Evolutionary conservation across 331 rosid species (phyloP), one percentile per base, ranked within the genome.

Genomic region (Quercus tomentella): DNA sequence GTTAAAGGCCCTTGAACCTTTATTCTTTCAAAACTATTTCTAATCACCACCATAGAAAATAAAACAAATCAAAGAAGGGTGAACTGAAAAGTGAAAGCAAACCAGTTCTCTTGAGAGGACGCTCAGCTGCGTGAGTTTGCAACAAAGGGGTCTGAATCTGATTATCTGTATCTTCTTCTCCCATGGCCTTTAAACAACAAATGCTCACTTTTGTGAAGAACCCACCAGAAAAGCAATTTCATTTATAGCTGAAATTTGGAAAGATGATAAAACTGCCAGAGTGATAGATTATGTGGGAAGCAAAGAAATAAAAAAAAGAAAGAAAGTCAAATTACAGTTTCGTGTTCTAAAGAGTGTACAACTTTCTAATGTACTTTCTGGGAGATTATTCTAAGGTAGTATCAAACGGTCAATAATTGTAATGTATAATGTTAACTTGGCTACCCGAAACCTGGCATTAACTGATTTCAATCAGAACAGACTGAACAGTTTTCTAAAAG

Each of bases 91-190:
- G 16, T 17, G 51, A 67, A 2, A 16, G 20, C 51, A 55, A 52
- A 73, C 77, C 77, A 6, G 77, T 73, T 73, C 77, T 73, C 20
- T 30, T 55, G 77, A 73, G 12, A 37, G 5, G 49, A n/a, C 4
- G 18, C 37, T 43, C 16, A 22, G 33, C 75, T 43, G 60, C n/a
- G 5, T 54, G 23, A 73, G 49, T 18, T 17, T 55, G 43, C 11
- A 73, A 55, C 12, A 73, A 28, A 9, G 77, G 77, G 30, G 66
- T 1, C 20, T 23, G 56, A 49, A 49, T 14, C 54, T 49, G 45
- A 4, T 31, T 25, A 17, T 31, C 45, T 4, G 6, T 12, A 73
- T 25, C 16, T n/a, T 45, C 61, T 72, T 4, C 20, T 4, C 31
- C 74, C 75, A 71, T 71, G 56, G 75, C 75, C 8, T 45, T 51